These are phyloP conservation scores for Schizochytrium sp. DNA, from an alignment of 108 stramenopile genomes.

Conservation along the genomic window DNA sequence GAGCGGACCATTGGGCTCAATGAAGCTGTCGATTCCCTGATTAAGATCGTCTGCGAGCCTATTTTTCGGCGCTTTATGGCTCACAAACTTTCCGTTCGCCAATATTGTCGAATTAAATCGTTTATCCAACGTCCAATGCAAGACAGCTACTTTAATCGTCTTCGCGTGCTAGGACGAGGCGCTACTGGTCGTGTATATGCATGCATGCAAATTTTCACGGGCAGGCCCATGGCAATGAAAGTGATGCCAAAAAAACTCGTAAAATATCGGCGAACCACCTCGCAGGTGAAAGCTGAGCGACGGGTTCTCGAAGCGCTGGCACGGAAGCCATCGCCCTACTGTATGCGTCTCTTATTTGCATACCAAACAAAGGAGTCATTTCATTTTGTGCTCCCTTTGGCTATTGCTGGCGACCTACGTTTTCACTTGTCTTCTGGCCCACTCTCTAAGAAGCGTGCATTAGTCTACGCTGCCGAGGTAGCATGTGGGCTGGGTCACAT, in stretches of 20 bases:
- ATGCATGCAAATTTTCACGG: slow-evolving; percentile 21
- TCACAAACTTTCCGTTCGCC: neutral
- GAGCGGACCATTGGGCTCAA: slow-evolving; percentile 44
- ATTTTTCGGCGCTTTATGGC: neutral
- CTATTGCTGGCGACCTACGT: slow-evolving; percentile 69
- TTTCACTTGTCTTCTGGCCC: slow-evolving; percentile 16
- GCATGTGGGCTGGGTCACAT: slow-evolving; percentile 70
- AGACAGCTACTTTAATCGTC: slow-evolving; percentile 50
- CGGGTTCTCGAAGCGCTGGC: slow-evolving; percentile 63
- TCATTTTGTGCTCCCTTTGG: slow-evolving; percentile 70
- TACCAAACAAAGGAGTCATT: slow-evolving; percentile 71
- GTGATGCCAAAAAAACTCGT: slow-evolving; percentile 70
- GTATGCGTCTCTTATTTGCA: slow-evolving; percentile 72
- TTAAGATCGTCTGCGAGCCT: neutral
- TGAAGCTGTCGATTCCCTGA: slow-evolving; percentile 14
- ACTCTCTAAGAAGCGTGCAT: slow-evolving; percentile 65
- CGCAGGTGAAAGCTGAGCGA: neutral
- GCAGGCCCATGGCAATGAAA: slow-evolving; percentile 37
- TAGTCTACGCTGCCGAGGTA: slow-evolving; percentile 73
- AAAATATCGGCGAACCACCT: neutral
- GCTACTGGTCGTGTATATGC: neutral
- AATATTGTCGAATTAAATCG: slow-evolving; percentile 31
- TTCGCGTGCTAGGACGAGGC: slow-evolving; percentile 56
- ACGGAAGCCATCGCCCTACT: slow-evolving; percentile 69
- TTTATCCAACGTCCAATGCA: slow-evolving; percentile 53